Evolutionary conservation across 441 rosid genomes (phyloP).

Genomic region (Corymbia citriodora): DNA sequence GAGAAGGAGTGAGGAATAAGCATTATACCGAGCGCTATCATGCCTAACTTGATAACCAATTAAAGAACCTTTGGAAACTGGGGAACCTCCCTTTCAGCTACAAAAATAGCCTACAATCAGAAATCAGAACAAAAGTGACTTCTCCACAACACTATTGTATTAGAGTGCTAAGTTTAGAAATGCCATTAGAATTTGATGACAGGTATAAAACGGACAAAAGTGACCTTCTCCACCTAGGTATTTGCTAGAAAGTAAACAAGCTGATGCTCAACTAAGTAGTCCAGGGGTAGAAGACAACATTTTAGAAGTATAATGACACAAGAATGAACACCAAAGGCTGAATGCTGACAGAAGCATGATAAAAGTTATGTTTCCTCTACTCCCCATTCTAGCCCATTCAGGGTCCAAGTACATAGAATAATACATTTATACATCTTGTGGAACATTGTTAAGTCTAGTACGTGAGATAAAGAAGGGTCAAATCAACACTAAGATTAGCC

Average conservation of each 20-base stretch:
- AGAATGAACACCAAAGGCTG: neutral
- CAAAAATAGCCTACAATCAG: conserved; percentile 75
- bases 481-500: neutral
- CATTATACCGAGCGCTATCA: conserved; percentile 75
- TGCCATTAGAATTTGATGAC: neutral
- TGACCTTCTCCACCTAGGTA: neutral
- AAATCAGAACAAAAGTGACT: neutral
- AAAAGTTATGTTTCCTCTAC: neutral
- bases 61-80: conserved; percentile 77
- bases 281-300: neutral
- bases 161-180: neutral
- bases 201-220: neutral
- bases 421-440: neutral
- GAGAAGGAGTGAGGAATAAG: neutral
- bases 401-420: neutral
- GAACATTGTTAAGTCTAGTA: neutral
- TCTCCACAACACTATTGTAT: neutral
- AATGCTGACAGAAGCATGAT: neutral
- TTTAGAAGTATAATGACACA: conserved; percentile 6
- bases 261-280: neutral
- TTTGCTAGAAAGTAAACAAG: neutral
- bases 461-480: neutral
- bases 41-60: conserved; percentile 99
- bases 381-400: neutral
- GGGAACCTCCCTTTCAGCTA: conserved; percentile 89